Percentiles rank a stretch among this genome's conserved stretches.
These are phyloP conservation scores for Cubamyces sp. DNA, from an alignment of 768 basidiomycete genomes.

Conservation along the genomic window DNA sequence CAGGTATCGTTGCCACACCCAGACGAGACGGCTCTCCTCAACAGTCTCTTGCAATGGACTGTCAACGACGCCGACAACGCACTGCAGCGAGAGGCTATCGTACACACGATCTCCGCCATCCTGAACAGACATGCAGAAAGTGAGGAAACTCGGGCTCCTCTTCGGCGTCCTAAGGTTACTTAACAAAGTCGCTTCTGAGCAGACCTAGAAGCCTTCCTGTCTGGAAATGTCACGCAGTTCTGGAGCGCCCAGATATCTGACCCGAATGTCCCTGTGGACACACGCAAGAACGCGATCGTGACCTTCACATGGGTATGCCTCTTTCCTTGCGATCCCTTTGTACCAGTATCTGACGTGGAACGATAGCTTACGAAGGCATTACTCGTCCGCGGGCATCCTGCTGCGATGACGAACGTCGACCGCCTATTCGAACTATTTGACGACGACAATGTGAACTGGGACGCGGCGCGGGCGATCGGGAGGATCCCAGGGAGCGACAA, in stretches of 20 bases:
- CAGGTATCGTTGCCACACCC: slow-evolving; percentile 59
- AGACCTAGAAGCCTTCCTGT: slow-evolving; percentile 56
- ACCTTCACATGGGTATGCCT: slow-evolving; percentile 71
- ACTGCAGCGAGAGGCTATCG: slow-evolving; percentile 57
- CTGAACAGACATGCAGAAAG: slow-evolving; percentile 80
- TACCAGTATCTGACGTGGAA: not conserved
- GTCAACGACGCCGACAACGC: slow-evolving; percentile 49
- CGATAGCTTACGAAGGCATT: slow-evolving; percentile 78
- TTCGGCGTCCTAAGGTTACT: slow-evolving; percentile 6
- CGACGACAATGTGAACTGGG: slow-evolving; percentile 65
- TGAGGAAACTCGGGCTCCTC: slow-evolving; percentile 36
- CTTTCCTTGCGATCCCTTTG: not conserved
- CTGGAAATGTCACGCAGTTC: slow-evolving; percentile 45
- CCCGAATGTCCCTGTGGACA: slow-evolving; percentile 33
- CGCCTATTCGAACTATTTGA: slow-evolving; percentile 71
- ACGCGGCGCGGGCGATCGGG: slow-evolving; percentile 79
- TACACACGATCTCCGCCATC: slow-evolving; percentile 64
- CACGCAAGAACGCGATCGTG: slow-evolving; percentile 55
- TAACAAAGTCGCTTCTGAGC: not conserved
- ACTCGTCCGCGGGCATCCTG: slow-evolving; percentile 70
- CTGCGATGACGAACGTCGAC: slow-evolving; percentile 59
- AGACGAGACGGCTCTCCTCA: slow-evolving; percentile 54
- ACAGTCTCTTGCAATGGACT: slow-evolving; percentile 62
- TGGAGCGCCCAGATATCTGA: slow-evolving; percentile 54
- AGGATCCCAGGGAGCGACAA: slow-evolving; percentile 62